phyloP scores from a whole-genome alignment of 129 eudicot genomes.

The Smallanthus sonchifolius region DNA sequence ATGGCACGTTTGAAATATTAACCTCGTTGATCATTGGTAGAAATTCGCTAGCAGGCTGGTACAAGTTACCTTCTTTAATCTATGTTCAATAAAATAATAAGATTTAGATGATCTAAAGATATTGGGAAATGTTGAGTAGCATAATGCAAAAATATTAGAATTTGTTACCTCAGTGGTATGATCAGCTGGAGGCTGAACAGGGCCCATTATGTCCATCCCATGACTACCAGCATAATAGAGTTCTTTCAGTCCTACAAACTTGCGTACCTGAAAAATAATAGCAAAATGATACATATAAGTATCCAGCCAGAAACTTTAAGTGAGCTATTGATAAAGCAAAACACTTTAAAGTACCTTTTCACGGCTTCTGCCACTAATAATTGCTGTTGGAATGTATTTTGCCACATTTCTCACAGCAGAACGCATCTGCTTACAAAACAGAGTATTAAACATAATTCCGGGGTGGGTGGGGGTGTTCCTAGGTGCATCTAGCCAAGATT shows the following conservation, averaged over 20 bases:
- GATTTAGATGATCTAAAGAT: slow-evolving; percentile 6
- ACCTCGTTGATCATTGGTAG: slow-evolving; percentile 82
- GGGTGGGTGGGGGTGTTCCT: neutral
- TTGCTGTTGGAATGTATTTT: slow-evolving; percentile 80
- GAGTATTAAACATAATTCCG: neutral
- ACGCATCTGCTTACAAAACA: slow-evolving; percentile 65
- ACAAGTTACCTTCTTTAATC: slow-evolving; percentile 57
- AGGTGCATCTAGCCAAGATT: neutral
- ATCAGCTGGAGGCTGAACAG: slow-evolving; percentile 47
- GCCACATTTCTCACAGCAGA: slow-evolving; percentile 81
- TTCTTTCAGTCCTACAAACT: slow-evolving; percentile 74
- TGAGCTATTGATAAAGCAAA: neutral
- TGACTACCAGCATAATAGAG: slow-evolving; percentile 99
- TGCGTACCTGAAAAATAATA: slow-evolving; percentile 46
- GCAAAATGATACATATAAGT: slow-evolving; percentile 13
- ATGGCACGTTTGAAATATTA: slow-evolving; percentile 9
- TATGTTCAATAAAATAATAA: slow-evolving; percentile 17
- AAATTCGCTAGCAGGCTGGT: slow-evolving; percentile 91
- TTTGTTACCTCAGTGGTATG: slow-evolving; percentile 49
- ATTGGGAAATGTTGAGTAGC: neutral
- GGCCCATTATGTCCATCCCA: slow-evolving; percentile 97
- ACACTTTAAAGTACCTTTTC: slow-evolving; percentile 63
- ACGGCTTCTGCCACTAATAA: slow-evolving; percentile 94
- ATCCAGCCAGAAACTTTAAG: neutral
- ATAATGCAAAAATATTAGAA: neutral